Evolutionary conservation across 371 early-diverging fungal species (phyloP).

Genomic region (Zancudomyces culisetae): DNA sequence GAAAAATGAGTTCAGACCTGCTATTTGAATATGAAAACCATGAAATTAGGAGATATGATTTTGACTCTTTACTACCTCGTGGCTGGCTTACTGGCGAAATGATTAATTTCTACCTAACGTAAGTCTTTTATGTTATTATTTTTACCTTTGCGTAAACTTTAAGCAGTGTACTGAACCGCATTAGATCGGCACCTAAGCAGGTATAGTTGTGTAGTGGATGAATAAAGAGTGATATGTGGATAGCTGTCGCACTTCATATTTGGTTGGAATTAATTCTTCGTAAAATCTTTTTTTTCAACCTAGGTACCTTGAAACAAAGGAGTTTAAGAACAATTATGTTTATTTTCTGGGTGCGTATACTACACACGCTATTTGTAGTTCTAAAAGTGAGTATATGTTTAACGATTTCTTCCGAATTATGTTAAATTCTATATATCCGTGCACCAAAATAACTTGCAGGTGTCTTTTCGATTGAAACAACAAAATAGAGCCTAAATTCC

Average conservation of each 20-base stretch:
- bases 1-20: neutral
- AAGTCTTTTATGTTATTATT: neutral
- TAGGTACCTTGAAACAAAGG: conserved; percentile 12
- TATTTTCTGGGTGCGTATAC: conserved; percentile 23
- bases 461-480: no score
- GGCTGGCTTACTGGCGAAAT: conserved; percentile 25
- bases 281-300: neutral
- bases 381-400: conserved; percentile 6
- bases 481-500: conserved; percentile 6
- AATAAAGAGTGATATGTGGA: neutral
- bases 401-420: neutral
- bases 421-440: no score
- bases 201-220: neutral
- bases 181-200: neutral
- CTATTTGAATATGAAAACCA: conserved; percentile 21
- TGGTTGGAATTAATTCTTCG: no score
- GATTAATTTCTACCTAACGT: conserved; percentile 25
- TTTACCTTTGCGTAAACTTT: neutral
- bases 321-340: conserved; percentile 13
- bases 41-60: conserved; percentile 20
- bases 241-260: no score
- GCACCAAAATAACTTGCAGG: no score
- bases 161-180: neutral
- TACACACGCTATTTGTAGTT: conserved; percentile 17
- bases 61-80: conserved; percentile 17